Evolutionary conservation across 345 rosid genomes (phyloP).

Genomic region (Syzygium aqueum): DNA sequence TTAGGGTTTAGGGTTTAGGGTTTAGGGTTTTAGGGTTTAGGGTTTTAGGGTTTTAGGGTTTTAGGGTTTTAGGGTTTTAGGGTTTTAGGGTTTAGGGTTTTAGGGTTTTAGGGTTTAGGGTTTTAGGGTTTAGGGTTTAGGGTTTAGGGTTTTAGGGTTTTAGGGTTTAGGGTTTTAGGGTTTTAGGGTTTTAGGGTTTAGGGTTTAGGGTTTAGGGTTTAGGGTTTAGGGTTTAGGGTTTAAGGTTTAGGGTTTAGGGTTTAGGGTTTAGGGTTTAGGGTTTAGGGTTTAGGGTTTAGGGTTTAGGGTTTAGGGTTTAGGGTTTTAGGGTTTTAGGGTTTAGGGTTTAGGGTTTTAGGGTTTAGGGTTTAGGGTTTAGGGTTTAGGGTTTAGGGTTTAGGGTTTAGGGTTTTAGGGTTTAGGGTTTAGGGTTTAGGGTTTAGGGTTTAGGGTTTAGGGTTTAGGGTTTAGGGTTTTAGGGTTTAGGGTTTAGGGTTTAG

Average conservation of each 20-base stretch:
- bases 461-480: conserved; percentile 1
- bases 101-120: no score
- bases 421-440: conserved; percentile 7
- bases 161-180: no score
- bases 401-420: conserved; percentile 3
- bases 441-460: conserved; percentile 1
- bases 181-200: no score
- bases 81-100: not conserved
- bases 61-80: no score
- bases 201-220: no score
- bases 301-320: conserved; percentile 5
- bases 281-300: conserved; percentile 5
- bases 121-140: not conserved
- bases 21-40: not conserved
- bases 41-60: not conserved
- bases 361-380: not conserved
- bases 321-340: no score
- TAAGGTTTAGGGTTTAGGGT: no score
- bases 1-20: no score
- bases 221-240: not conserved
- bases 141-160: not conserved
- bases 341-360: not conserved
- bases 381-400: not conserved
- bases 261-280: not conserved
- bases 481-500: conserved; percentile 1